Evolutionary conservation across 768 basidiomycete genomes (phyloP), one percentile per base, ranked within the genome.

Genomic region (Mycena rosella): DNA sequence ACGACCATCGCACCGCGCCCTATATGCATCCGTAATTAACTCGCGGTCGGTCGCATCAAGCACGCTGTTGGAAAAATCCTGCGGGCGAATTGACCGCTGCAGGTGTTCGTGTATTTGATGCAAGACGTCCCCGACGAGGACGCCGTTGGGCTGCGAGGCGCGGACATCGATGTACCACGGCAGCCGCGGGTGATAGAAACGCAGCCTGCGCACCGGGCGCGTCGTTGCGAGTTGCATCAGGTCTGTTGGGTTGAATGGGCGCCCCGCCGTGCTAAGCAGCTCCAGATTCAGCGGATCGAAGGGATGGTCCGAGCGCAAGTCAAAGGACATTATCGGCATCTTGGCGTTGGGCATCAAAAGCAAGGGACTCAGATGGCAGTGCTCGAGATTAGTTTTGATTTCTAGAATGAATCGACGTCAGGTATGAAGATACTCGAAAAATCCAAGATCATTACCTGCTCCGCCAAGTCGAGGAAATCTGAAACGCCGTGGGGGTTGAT

Each of bases 131-230:
- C 78, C 78, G 3, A 92, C 78, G 7, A 89, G 88, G 60, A 91
- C 82, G n/a, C 89, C 90, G 26, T 85, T 77, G 3, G 83, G 81
- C 45, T 84, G 81, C 10, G 75, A 75, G 44, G 83, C 76, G 26
- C 74, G 72, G 20, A 91, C 79, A 69, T 91, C 90, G 74, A 92
- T 84, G 76, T 86, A 89, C 91, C 91, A 92, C 0, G 91, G 91
- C 0, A 90, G 77, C 38, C 80, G 78, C 0, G 84, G 77, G 75
- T 90, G 88, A 72, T 83, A 87, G 55, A 92, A 72, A 15, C 88
- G 87, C 80, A 91, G 84, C 62, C 76, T 77, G 7, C 78, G 72
- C 0, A 85, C 78, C 2, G 87, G 82, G 1, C 89, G 89, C 22
- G 52, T 54, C 17, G 86, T 86, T 26, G 85, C 86, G 57, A 87